Conservation (phyloP, 2,329 filamentous ascomycete species). For the Cordyceps fumosorosea region DNA sequence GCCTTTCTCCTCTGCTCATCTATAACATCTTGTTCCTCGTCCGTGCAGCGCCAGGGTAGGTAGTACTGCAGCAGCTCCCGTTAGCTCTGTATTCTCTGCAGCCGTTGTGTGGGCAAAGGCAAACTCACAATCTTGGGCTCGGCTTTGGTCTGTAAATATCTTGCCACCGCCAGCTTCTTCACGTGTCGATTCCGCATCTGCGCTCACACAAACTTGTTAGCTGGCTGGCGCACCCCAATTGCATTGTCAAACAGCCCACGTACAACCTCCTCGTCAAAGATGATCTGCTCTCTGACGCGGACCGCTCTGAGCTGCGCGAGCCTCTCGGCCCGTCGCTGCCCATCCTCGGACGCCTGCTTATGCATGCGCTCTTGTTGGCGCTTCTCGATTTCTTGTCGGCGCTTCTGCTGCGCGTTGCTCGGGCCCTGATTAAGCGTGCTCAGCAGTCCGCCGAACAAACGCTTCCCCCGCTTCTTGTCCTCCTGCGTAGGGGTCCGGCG, state of each 20-base stretch:
- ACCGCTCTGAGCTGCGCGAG: slow-evolving; percentile 53
- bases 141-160: slow-evolving; percentile 64
- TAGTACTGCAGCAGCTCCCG: slow-evolving; percentile 57
- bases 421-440: slow-evolving; percentile 70
- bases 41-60: slow-evolving; percentile 70
- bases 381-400: slow-evolving; percentile 73
- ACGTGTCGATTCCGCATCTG: slow-evolving; percentile 71
- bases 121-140: slow-evolving; percentile 66
- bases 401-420: slow-evolving; percentile 56
- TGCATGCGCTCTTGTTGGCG: slow-evolving; percentile 71
- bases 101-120: not conserved
- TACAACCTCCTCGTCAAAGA: slow-evolving; percentile 72
- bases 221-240: not conserved
- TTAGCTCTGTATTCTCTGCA: not conserved
- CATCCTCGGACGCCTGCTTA: slow-evolving; percentile 65
- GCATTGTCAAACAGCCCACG: slow-evolving; percentile 27
- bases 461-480: slow-evolving; percentile 77
- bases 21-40: slow-evolving; percentile 64
- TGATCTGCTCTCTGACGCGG: slow-evolving; percentile 63
- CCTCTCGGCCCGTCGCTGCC: slow-evolving; percentile 59
- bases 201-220: slow-evolving; percentile 17
- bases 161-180: slow-evolving; percentile 64
- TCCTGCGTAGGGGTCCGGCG: slow-evolving; percentile 39
- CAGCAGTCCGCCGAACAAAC: slow-evolving; percentile 78
- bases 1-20: slow-evolving; percentile 62